phyloP scores from a whole-genome alignment of 2,329 filamentous ascomycete genomes.

The Fusarium papillatum region DNA sequence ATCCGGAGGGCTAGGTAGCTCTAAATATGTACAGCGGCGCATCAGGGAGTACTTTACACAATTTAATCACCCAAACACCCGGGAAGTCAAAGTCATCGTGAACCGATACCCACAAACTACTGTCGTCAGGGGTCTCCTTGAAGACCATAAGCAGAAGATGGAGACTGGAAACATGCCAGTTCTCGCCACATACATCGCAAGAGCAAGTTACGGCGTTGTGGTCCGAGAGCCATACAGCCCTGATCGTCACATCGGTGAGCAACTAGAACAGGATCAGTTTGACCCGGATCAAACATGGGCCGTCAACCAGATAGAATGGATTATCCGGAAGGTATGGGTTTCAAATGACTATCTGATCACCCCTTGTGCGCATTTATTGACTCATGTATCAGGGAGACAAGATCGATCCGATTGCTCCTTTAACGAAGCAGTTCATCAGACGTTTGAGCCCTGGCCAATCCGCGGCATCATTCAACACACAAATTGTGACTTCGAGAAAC shows the following conservation, averaged over 20 bases:
- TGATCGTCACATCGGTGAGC: not conserved
- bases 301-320: not conserved
- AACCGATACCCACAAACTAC: not conserved
- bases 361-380: not conserved
- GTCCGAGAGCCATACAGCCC: not conserved
- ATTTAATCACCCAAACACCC: not conserved
- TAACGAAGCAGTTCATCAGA: not conserved
- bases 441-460: not conserved
- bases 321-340: not conserved
- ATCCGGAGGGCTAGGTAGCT: not conserved
- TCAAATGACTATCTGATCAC: fast-evolving
- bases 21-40: not conserved
- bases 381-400: not conserved
- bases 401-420: not conserved
- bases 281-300: not conserved
- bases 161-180: not conserved
- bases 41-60: not conserved
- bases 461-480: not conserved
- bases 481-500: not conserved
- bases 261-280: not conserved
- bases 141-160: not conserved
- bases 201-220: not conserved
- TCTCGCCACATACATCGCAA: not conserved
- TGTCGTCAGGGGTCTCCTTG: not conserved
- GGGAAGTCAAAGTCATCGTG: not conserved